phyloP scores from a whole-genome alignment of 106 monocot genomes.

The Narthecium ossifragum region DNA sequence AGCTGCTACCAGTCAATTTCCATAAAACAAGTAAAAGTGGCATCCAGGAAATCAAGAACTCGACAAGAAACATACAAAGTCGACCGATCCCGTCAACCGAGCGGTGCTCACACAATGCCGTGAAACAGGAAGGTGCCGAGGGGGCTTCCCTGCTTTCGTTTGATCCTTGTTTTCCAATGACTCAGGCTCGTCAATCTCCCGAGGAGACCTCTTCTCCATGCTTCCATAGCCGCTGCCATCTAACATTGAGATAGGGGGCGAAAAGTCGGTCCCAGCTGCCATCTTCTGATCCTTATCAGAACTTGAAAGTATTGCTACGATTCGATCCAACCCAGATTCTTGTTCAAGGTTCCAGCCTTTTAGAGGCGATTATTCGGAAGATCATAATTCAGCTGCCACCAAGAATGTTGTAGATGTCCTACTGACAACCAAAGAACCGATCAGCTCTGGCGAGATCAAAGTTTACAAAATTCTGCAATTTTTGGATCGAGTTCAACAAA shows the following conservation, averaged over 20 bases:
- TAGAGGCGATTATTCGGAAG: too few relatives aligned
- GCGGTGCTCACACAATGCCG: slow-evolving; percentile 46
- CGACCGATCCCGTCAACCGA: slow-evolving; percentile 7
- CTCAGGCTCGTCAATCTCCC: too few relatives aligned
- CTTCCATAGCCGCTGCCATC: slow-evolving; percentile 3
- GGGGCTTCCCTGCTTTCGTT: slow-evolving; percentile 29
- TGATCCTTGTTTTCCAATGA: slow-evolving; percentile 1
- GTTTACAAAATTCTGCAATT: too few relatives aligned
- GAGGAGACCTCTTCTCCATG: neutral
- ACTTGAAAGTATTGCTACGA: too few relatives aligned
- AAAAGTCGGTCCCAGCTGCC: slow-evolving; percentile 15
- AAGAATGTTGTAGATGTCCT: too few relatives aligned
- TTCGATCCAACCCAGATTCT: too few relatives aligned
- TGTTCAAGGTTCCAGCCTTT: too few relatives aligned
- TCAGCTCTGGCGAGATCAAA: too few relatives aligned
- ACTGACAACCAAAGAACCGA: too few relatives aligned
- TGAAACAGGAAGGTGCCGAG: slow-evolving; percentile 29
- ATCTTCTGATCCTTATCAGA: slow-evolving; percentile 1
- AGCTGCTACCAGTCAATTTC: neutral
- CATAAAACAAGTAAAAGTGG: neutral
- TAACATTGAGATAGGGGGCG: slow-evolving; percentile 10
- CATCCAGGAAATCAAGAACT: neutral
- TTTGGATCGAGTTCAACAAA: too few relatives aligned
- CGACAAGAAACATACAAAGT: neutral
- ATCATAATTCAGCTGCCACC: too few relatives aligned